These are phyloP conservation scores for Mentha longifolia DNA, from an alignment of 257 asterid genomes.

Conservation along the genomic window DNA sequence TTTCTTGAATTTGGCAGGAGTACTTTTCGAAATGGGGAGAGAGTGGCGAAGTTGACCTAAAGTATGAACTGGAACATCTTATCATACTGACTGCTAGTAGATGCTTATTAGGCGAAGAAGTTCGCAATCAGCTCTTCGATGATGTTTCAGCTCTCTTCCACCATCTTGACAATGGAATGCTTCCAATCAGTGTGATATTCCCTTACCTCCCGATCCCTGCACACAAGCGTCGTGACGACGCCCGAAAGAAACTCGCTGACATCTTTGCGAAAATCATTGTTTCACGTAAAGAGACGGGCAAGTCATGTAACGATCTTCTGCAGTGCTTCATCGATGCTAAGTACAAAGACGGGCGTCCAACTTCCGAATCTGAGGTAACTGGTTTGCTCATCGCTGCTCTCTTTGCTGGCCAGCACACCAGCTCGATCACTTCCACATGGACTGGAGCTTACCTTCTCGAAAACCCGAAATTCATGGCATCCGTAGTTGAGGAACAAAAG, in stretches of 20 bases:
- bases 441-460: conserved; percentile 88
- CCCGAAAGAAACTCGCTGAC: conserved; percentile 81
- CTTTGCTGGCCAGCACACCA: conserved; percentile 97
- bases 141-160: conserved; percentile 97
- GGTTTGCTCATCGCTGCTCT: conserved; percentile 96
- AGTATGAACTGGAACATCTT: conserved; percentile 85
- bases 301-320: conserved; percentile 62
- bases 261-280: conserved; percentile 70
- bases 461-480: conserved; percentile 76
- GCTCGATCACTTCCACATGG: conserved; percentile 96
- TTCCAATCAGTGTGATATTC: conserved; percentile 85
- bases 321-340: conserved; percentile 96
- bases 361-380: conserved; percentile 79
- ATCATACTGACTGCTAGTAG: conserved; percentile 92
- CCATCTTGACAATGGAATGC: conserved; percentile 95
- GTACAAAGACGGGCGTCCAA: conserved; percentile 87
- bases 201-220: conserved; percentile 97
- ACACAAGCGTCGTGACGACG: conserved; percentile 83
- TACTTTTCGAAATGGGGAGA: conserved; percentile 97
- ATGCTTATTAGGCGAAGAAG: conserved; percentile 92
- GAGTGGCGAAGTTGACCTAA: conserved; percentile 87
- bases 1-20: conserved; percentile 46
- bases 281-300: conserved; percentile 74
- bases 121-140: conserved; percentile 85
- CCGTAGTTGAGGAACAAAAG: conserved; percentile 79